These are phyloP conservation scores for Serendipita sp. DNA, from an alignment of 1,284 basidiomycete species.

Conservation along the genomic window DNA sequence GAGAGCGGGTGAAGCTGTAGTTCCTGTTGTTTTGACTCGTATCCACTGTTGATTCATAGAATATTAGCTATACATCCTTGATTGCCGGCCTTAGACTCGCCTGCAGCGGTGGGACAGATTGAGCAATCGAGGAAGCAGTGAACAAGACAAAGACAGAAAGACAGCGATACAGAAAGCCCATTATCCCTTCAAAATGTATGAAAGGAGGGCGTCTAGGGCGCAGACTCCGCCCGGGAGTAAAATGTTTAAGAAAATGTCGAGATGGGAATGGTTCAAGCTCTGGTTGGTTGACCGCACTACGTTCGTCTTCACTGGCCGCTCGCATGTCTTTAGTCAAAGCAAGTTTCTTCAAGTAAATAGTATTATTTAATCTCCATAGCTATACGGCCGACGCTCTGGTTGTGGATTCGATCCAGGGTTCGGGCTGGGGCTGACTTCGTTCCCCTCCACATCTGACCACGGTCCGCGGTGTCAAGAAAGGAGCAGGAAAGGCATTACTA, in stretches of 20 bases:
- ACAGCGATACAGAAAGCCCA: background rate
- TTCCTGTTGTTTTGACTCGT: background rate
- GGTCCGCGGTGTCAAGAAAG: background rate
- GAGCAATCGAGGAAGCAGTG: background rate
- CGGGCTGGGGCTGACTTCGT: background rate
- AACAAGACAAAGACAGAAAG: background rate
- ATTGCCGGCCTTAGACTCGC: background rate
- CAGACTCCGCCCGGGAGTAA: background rate
- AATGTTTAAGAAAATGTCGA: background rate
- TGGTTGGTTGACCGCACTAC: no score
- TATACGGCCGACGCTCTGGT: background rate
- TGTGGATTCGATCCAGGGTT: background rate
- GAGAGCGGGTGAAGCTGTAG: background rate
- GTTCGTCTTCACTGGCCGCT: no score
- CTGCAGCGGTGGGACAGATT: conserved; percentile 1
- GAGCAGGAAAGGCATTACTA: background rate
- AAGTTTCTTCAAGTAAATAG: no score
- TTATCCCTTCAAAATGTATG: background rate
- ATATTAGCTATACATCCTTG: background rate
- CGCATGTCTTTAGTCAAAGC: no score
- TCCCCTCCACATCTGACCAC: background rate
- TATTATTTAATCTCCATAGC: background rate
- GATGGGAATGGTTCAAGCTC: background rate
- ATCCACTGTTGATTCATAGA: background rate
- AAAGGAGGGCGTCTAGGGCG: background rate